Base-by-base conservation (phyloP, 805 yeast species). In the Limtongia smithiae region DNA sequence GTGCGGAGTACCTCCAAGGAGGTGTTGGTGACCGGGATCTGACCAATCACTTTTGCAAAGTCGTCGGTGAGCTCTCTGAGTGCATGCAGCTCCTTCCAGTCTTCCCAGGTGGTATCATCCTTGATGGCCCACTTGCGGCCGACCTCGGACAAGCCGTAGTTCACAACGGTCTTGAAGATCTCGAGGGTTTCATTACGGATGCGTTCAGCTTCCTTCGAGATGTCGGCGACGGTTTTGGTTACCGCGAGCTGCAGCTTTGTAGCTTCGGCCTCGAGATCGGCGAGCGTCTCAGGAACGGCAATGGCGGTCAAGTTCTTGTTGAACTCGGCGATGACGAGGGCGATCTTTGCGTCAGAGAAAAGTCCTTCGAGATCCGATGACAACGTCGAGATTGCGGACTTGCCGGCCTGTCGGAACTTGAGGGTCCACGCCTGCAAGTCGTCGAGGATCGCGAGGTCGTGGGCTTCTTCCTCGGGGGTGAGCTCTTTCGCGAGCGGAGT, bases 381-480 rank as follows among this genome's bases (percentile, higher is more conserved):
- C 12, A 54, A 39, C 6, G 46, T 42, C n/a, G 49, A 37, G 8
- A 54, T 48, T 1, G 58, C 58, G 3, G 40, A 25, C 38, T 54
- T 54, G n/a, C 58, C 58, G 6, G 58, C 52, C 11, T 37, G 25
- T 9, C 48, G 34, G 39, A 54, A 54, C 28, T 44, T 51, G 15
- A 35, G 34, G 21, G 41, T 44, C 58, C 58, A 54, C 20, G 41
- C 17, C 3, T 24, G 18, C 3, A 54, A 37, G 31, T 54, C 58
- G 1, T 35, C 34, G 9, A 21, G 20, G 24, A 54, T 50, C 12
- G 32, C 37, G 2, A 21, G 38, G 28, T 35, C 38, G 32, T 41
- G 51, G n/a, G 18, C 30, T 9, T 21, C 37, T n/a, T 40, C 50
- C 8, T 41, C 50, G 8, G 36, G 42, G 9, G 37, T 41, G n/a